phyloP scores from a whole-genome alignment of 768 basidiomycete genomes.

The Collybia sp. region DNA sequence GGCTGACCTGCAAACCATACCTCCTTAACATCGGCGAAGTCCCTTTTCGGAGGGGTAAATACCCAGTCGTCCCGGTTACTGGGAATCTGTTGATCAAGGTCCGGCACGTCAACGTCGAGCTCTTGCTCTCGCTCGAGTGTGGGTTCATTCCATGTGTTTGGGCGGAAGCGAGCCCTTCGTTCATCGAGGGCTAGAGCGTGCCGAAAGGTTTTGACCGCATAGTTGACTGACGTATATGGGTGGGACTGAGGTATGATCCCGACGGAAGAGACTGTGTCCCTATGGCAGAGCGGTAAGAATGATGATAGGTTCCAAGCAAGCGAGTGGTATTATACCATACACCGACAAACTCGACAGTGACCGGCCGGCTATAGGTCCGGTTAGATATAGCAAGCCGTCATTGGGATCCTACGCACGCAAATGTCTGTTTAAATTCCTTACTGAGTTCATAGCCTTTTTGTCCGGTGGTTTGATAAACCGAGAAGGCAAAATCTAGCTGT shows the following conservation, averaged over 20 bases:
- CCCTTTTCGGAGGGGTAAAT: constrained; percentile 12
- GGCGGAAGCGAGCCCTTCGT: constrained; percentile 16
- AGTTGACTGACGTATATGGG: constrained; percentile 17
- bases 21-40: constrained; percentile 16
- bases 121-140: constrained; percentile 16
- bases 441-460: constrained; percentile 22
- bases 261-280: constrained; percentile 21
- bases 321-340: constrained; percentile 18
- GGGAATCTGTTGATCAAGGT: constrained; percentile 2
- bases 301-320: neutral
- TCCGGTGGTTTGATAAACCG: constrained; percentile 23
- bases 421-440: constrained; percentile 26
- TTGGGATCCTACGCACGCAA: constrained; percentile 12
- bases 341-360: constrained; percentile 27
- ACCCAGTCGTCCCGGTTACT: constrained; percentile 11
- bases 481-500: constrained; percentile 29
- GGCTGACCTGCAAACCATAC: constrained; percentile 19
- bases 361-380: constrained; percentile 6
- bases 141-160: constrained; percentile 16
- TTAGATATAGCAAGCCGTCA: no score
- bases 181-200: constrained; percentile 20
- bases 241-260: constrained; percentile 16
- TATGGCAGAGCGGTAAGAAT: neutral
- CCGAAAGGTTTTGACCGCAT: constrained; percentile 16
- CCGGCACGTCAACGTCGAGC: constrained; percentile 15